Conservation (phyloP, 106 monocot genomes). For the Phalaenopsis aphrodite region DNA sequence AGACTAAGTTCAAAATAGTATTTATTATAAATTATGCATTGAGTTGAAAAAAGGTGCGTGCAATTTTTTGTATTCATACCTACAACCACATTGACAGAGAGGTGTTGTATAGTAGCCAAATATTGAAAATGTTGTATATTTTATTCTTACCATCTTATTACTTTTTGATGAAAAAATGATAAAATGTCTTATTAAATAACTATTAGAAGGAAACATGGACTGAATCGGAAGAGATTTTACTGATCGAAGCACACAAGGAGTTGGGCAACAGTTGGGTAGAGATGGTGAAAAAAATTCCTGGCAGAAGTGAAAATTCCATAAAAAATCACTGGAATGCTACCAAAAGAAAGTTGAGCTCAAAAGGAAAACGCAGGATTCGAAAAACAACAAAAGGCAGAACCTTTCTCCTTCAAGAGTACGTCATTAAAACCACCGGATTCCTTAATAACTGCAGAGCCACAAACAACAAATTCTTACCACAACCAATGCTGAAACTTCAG, state of each 20-base stretch:
- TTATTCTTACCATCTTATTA: too few species aligned
- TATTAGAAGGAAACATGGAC: slow-evolving; percentile 63
- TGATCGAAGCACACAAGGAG: slow-evolving; percentile 48
- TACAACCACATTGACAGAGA: too few species aligned
- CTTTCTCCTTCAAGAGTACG: background rate
- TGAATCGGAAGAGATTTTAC: slow-evolving; percentile 50
- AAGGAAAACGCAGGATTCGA: slow-evolving; percentile 29
- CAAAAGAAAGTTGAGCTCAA: slow-evolving; percentile 43
- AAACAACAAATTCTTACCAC: too few species aligned
- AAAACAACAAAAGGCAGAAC: slow-evolving; percentile 19
- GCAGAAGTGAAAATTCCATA: slow-evolving; percentile 64
- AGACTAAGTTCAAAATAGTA: too few species aligned
- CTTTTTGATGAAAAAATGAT: too few species aligned
- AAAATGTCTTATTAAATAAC: too few species aligned
- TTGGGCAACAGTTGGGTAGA: slow-evolving; percentile 64
- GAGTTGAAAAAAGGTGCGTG: too few species aligned
- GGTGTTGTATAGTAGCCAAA: too few species aligned
- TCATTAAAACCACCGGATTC: background rate
- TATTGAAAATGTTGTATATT: too few species aligned
- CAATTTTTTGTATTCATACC: too few species aligned
- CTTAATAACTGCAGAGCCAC: background rate
- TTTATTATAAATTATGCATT: too few species aligned
- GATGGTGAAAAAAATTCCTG: slow-evolving; percentile 50
- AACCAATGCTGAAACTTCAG: too few species aligned
- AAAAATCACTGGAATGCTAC: slow-evolving; percentile 89